A percentile compares a stretch with the other conserved stretches of the same genome.
Evolutionary conservation across 2,329 filamentous ascomycete genomes (phyloP).

Genomic region (Paecilomyces dactylethromorphus): DNA sequence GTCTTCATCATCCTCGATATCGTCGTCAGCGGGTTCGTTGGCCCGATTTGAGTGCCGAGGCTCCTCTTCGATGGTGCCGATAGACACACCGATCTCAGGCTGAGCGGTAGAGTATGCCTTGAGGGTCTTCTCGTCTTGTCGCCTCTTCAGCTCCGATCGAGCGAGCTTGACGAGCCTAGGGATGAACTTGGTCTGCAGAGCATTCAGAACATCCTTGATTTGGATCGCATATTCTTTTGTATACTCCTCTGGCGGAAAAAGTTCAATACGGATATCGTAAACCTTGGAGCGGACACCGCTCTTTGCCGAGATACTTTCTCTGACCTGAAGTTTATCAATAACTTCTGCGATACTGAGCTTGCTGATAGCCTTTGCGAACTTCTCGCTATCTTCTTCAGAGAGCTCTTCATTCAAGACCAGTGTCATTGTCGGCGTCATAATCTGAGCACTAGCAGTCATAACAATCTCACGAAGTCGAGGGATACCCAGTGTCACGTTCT

Average conservation of each 20-base stretch:
- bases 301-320: slow-evolving; percentile 69
- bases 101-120: slow-evolving; percentile 59
- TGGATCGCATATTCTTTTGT: slow-evolving; percentile 76
- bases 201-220: slow-evolving; percentile 66
- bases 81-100: slow-evolving; percentile 65
- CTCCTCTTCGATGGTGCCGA: slow-evolving; percentile 50
- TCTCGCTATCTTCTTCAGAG: slow-evolving; percentile 60
- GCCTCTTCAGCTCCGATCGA: slow-evolving; percentile 73
- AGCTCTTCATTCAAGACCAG: slow-evolving; percentile 70
- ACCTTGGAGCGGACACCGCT: slow-evolving; percentile 69
- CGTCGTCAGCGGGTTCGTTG: slow-evolving; percentile 59
- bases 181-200: slow-evolving; percentile 76
- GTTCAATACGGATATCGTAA: slow-evolving; percentile 72
- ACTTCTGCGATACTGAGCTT: slow-evolving; percentile 77
- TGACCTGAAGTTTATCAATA: slow-evolving; percentile 71
- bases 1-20: slow-evolving; percentile 72
- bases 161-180: slow-evolving; percentile 64
- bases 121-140: slow-evolving; percentile 53
- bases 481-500: slow-evolving; percentile 98
- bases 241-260: slow-evolving; percentile 84
- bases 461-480: slow-evolving; percentile 94
- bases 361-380: slow-evolving; percentile 88
- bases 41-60: slow-evolving; percentile 41
- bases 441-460: slow-evolving; percentile 88
- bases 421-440: slow-evolving; percentile 74